Base-by-base conservation (phyloP, 73 alveolate genomes). In the Tetrahymena elliotti region DNA sequence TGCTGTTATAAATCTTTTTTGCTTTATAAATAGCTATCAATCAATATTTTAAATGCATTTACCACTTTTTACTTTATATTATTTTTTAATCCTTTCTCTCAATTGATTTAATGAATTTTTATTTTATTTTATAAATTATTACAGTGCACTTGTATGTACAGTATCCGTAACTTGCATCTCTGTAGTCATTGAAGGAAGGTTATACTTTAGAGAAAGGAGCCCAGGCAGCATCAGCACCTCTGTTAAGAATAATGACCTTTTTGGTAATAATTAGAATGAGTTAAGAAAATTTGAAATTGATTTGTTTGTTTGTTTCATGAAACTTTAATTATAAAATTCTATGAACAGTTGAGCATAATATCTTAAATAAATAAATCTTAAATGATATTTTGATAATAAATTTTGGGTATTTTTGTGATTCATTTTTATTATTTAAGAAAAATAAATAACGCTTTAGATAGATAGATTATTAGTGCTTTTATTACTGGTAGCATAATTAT, bases 181-280 rank as follows among this genome's bases (percentile, higher is more conserved):
- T 83, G 97, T 95, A 99, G 27, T 95, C 98, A 53, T 92, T 41
- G 83, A 97, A 97, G 10, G 98, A 96, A 38, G 99, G 98, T 38
- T 83, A 92, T 20, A 94, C 93, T 24, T 88, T 83, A 24, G 98
- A 68, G 94, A 97, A 98, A 35, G 97, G 96, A 11, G 93, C 93
- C 99, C 99, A 98, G 3, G 99, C 99, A 40, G 98, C 99, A 22
- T 98, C 99, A 31, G 99, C 99, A 27, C 98, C 95, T 84, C 94
- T 96, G 52, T 93, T 95, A 27, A 97, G 83, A 54, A 95, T 94
- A 39, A 98, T 96, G 52, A 68, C 88, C 88, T 68, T 3, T 27
- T 24, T 18, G 13, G 27, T 15, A 38, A 38, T 7, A 18, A 18
- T 2, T 10, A 47, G 3, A 47, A 47, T 18, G 13, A 47, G 82